Percentiles rank a stretch among this genome's conserved stretches.
Conservation (phyloP, 805 yeast genomes). For the Nakazawaea holstii region DNA sequence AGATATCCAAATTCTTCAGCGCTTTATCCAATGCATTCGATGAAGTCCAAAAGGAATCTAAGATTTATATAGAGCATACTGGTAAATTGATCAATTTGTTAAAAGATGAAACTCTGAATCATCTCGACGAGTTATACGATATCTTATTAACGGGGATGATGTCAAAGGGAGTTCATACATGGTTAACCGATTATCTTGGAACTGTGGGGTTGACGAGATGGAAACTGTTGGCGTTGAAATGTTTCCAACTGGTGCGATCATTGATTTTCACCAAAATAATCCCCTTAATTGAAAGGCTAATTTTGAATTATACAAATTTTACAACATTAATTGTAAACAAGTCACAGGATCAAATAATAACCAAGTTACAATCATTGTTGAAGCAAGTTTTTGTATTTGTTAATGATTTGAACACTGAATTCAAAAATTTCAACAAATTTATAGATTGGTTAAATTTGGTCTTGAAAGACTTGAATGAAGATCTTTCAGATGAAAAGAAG, state of each 20-base stretch:
- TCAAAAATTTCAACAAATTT: slow-evolving; percentile 37
- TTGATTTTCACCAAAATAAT: slow-evolving; percentile 42
- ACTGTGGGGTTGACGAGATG: slow-evolving; percentile 60
- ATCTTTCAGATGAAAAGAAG: slow-evolving; percentile 21
- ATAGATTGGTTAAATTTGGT: slow-evolving; percentile 36
- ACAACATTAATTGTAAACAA: slow-evolving; percentile 16
- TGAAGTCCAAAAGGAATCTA: slow-evolving; percentile 24
- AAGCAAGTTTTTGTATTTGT: slow-evolving; percentile 31
- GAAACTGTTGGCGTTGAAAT: slow-evolving; percentile 41
- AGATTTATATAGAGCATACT: slow-evolving; percentile 32
- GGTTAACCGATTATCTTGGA: slow-evolving; percentile 61
- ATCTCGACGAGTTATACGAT: slow-evolving; percentile 38
- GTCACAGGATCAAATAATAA: slow-evolving; percentile 15
- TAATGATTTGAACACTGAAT: slow-evolving; percentile 41
- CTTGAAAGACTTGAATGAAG: slow-evolving; percentile 34
- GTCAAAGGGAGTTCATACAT: slow-evolving; percentile 43
- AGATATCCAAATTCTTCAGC: slow-evolving; percentile 26
- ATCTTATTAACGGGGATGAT: slow-evolving; percentile 50
- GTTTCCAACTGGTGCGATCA: slow-evolving; percentile 46
- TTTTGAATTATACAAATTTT: slow-evolving; percentile 36
- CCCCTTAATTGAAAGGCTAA: slow-evolving; percentile 50
- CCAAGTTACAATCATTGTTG: slow-evolving; percentile 20
- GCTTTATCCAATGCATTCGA: slow-evolving; percentile 28
- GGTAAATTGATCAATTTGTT: slow-evolving; percentile 29
- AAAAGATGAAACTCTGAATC: slow-evolving; percentile 27